Evolutionary conservation across 2,329 filamentous ascomycete genomes (phyloP).

Genomic region (Aspergillus latus): DNA sequence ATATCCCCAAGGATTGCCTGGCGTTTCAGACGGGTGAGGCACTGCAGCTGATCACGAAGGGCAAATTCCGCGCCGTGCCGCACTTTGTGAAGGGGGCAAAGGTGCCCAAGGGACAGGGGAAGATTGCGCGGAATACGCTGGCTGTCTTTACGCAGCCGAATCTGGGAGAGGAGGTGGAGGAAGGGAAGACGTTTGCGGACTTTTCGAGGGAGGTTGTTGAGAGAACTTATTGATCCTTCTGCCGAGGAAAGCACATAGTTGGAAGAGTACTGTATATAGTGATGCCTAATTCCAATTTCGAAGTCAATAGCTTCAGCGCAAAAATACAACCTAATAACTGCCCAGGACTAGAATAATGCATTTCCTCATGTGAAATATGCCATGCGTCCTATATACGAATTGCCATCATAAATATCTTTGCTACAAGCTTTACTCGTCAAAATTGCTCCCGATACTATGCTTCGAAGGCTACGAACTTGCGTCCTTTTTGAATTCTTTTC

Average conservation of each 20-base stretch:
- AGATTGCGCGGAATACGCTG: slow-evolving; percentile 78
- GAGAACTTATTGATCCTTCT: slow-evolving; percentile 53
- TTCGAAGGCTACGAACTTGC: background rate
- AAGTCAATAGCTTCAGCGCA: background rate
- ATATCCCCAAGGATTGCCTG: slow-evolving; percentile 85
- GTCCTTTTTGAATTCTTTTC: background rate
- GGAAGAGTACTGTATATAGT: background rate
- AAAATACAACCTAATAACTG: background rate
- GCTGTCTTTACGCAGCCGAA: slow-evolving; percentile 98
- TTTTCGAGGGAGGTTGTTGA: slow-evolving; percentile 81
- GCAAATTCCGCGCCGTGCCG: slow-evolving; percentile 88
- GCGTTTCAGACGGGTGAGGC: slow-evolving; percentile 96
- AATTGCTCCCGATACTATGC: background rate
- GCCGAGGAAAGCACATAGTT: background rate
- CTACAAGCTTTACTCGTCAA: background rate
- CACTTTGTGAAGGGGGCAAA: slow-evolving; percentile 86
- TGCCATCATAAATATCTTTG: background rate
- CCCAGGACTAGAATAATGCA: background rate
- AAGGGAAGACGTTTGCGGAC: slow-evolving; percentile 70
- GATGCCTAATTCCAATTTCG: background rate
- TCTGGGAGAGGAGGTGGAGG: slow-evolving; percentile 67
- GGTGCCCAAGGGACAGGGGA: slow-evolving; percentile 49
- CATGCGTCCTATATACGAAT: background rate
- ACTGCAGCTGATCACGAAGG: slow-evolving; percentile 84
- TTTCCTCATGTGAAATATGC: background rate